phyloP scores from a whole-genome alignment of 2,329 filamentous ascomycete genomes.

The Annulohypoxylon truncatum region DNA sequence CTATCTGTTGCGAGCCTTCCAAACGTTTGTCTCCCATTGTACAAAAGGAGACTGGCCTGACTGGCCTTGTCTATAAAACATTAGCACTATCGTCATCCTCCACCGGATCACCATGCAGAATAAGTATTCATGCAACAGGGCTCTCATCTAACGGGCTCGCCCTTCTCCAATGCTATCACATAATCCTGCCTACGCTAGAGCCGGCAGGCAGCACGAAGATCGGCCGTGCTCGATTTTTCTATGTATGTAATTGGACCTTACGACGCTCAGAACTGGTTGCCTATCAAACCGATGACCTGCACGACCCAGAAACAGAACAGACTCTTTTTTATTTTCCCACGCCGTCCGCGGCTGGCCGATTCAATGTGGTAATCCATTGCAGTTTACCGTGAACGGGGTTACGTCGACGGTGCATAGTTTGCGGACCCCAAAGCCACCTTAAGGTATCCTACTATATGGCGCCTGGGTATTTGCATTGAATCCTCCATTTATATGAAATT shows the following conservation, averaged over 20 bases:
- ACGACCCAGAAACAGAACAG: conserved; percentile 27
- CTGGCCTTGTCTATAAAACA: conserved; percentile 12
- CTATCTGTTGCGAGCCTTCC: conserved; percentile 21
- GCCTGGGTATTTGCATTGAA: conserved; percentile 26
- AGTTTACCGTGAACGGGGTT: conserved; percentile 24
- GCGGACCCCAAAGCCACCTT: conserved; percentile 35
- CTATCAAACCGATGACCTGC: conserved; percentile 37
- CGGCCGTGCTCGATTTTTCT: conserved; percentile 23
- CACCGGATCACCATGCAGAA: conserved; percentile 15
- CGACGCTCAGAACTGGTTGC: conserved; percentile 26
- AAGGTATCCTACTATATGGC: conserved; percentile 6
- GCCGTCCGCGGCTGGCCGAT: conserved; percentile 37
- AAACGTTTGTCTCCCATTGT: conserved; percentile 4
- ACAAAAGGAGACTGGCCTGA: neutral
- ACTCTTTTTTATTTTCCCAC: conserved; percentile 32
- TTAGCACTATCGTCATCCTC: conserved; percentile 17
- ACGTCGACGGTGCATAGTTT: conserved; percentile 31
- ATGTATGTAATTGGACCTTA: conserved; percentile 27
- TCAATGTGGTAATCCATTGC: conserved; percentile 31
- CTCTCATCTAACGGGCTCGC: neutral
- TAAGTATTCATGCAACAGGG: conserved; percentile 20
- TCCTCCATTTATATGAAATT: conserved; percentile 10
- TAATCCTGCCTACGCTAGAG: conserved; percentile 20
- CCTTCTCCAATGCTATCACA: conserved; percentile 32
- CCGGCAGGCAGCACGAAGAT: conserved; percentile 35